A percentile compares a stretch with the other conserved stretches of the same genome.
Evolutionary conservation across 2,329 filamentous ascomycete species (phyloP).

Genomic region (Blumeria graminis): DNA sequence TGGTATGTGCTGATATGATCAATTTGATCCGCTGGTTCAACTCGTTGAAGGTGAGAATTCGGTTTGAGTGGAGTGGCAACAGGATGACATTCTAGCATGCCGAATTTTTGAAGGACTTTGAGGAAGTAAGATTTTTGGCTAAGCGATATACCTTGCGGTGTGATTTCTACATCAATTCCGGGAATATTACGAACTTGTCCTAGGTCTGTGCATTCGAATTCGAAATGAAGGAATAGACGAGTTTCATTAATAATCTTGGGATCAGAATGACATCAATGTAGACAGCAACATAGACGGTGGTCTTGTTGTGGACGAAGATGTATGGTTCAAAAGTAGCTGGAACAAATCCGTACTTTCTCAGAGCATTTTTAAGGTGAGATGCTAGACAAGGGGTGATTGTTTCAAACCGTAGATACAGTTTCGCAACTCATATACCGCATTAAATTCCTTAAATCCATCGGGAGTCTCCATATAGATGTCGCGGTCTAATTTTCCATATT

Average conservation of each 20-base stretch:
- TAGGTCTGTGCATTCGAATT: background rate
- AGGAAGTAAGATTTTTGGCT: background rate
- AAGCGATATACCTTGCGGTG: background rate
- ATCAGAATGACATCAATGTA: background rate
- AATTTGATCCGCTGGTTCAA: too few relatives aligned
- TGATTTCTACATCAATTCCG: background rate
- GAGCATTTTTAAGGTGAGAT: background rate
- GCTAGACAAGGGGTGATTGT: background rate
- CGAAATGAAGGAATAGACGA: background rate
- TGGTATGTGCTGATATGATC: too few relatives aligned
- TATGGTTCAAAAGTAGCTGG: background rate
- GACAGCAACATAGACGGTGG: background rate
- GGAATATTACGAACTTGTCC: background rate
- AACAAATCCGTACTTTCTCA: background rate
- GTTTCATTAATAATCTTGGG: background rate
- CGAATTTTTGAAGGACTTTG: background rate
- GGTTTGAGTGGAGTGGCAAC: too few relatives aligned
- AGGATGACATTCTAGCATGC: background rate
- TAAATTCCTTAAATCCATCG: background rate
- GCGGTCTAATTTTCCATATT: background rate
- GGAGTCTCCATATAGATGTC: background rate
- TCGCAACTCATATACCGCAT: background rate
- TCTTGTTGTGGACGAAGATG: background rate
- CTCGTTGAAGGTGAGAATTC: too few relatives aligned
- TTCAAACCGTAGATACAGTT: constrained; percentile 1